Base-by-base conservation (phyloP, 345 rosid genomes). In the Mallotus nudiflorus region DNA sequence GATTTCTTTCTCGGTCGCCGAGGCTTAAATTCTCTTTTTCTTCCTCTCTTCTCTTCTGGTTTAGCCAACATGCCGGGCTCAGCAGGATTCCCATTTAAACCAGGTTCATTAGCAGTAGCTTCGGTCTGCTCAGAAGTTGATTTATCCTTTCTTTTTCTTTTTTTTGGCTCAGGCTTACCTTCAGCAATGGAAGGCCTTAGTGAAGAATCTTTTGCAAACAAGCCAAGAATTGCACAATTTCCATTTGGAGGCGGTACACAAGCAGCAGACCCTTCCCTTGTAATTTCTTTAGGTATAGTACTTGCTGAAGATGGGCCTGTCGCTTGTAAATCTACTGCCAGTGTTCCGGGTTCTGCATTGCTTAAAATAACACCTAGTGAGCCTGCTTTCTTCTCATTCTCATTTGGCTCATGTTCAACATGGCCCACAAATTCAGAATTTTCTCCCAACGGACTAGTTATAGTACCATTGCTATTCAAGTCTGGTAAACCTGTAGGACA, bases 131-230 rank as follows among this genome's bases (percentile, higher is more conserved):
- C 83, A 33, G 77, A 56, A 71, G 73, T 49, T 28, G 70, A 69
- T 73, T 86, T 86, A 62, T 78, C 78, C 82, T 80, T 85, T 73
- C 85, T 80, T 73, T 71, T 84, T 81, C 89, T 83, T 78, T 73
- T 85, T 73, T 74, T 85, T 70, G 75, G 76, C 37, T n/a, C 46
- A 11, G 49, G 60, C 65, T 56, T 55, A 22, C 65, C 58, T 45
- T 65, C 70, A n/a, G 57, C 65, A 20, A 19, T 22, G 29, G 40
- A 16, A 22, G 33, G 61, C 11, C 39, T 31, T 3, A 1, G 65
- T 16, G 70, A 16, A 39, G 66, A 51, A 18, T 68, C 74, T 40
- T 64, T 57, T 28, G 67, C 25, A 15, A 49, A 31, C 49, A 50
- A 51, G 6, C 22, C 61, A 0, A 7, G 71, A 22, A 56, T 11